phyloP scores from a whole-genome alignment of 2,329 filamentous ascomycete species.

The Pseudocercospora pini-densiflorae region DNA sequence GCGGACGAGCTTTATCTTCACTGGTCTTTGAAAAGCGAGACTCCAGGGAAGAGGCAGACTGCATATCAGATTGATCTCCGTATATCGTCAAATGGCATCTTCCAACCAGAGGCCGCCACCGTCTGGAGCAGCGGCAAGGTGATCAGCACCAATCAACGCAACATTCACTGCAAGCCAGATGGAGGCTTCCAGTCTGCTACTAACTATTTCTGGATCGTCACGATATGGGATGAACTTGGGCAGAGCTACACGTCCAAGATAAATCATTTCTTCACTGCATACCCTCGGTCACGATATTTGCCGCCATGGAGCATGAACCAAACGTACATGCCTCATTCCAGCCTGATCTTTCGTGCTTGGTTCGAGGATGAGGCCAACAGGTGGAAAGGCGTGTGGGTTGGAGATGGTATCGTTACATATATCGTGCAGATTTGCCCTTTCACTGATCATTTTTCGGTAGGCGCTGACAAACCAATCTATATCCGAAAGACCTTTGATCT shows the following conservation, averaged over 20 bases:
- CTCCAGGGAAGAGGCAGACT: not conserved
- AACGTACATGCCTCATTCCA: conserved; percentile 49
- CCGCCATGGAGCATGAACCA: conserved; percentile 51
- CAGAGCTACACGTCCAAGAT: not conserved
- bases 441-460: not conserved
- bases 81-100: conserved; percentile 1
- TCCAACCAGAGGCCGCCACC: not conserved
- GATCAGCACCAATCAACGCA: conserved; percentile 32
- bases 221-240: conserved; percentile 4
- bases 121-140: conserved; percentile 13
- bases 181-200: conserved; percentile 44
- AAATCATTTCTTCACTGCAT: conserved; percentile 43
- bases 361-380: conserved; percentile 47
- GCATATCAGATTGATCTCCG: conserved; percentile 38
- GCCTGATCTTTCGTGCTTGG: conserved; percentile 49
- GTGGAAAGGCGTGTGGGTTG: conserved; percentile 50
- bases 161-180: conserved; percentile 37
- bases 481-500: conserved; percentile 43
- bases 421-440: not conserved
- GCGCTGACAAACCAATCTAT: conserved; percentile 48
- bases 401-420: conserved; percentile 31
- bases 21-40: conserved; percentile 3
- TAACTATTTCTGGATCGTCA: conserved; percentile 41
- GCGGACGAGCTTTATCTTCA: conserved; percentile 44
- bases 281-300: conserved; percentile 39